Conservation (phyloP, 306 rosid genomes). For the Geum urbanum region DNA sequence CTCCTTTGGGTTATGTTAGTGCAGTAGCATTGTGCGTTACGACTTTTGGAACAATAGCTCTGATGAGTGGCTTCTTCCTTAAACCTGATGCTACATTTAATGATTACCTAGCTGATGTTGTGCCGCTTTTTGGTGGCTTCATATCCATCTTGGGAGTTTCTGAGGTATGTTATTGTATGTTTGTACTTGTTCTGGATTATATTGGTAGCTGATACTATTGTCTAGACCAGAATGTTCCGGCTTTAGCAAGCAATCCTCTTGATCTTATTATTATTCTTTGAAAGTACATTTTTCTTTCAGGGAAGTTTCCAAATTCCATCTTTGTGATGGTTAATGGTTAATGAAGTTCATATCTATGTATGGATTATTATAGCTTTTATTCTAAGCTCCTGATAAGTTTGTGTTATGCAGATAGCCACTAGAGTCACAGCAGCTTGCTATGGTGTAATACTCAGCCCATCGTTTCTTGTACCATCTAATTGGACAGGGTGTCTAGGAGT, state of each 20-base stretch:
- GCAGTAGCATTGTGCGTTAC: slow-evolving; percentile 61
- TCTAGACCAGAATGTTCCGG: too few species aligned
- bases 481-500: slow-evolving; percentile 97
- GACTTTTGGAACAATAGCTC: slow-evolving; percentile 85
- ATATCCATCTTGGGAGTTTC: slow-evolving; percentile 77
- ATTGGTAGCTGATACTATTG: background rate
- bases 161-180: slow-evolving; percentile 48
- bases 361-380: background rate
- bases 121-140: slow-evolving; percentile 87
- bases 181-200: background rate
- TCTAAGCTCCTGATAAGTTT: background rate
- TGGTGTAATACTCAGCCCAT: slow-evolving; percentile 90
- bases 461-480: slow-evolving; percentile 84
- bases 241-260: background rate
- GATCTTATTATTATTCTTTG: background rate
- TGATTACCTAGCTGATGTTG: slow-evolving; percentile 72
- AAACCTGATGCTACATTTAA: slow-evolving; percentile 84
- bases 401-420: slow-evolving; percentile 64
- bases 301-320: background rate
- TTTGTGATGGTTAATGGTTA: slow-evolving; percentile 1
- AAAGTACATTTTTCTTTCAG: background rate
- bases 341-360: background rate
- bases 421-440: slow-evolving; percentile 80
- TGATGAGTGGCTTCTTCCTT: slow-evolving; percentile 88
- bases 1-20: slow-evolving; percentile 71